Percentiles rank a stretch among this genome's conserved stretches.
Evolutionary conservation across 139 green algal genomes (phyloP).

Genomic region (Axilococcus clingmanii): DNA sequence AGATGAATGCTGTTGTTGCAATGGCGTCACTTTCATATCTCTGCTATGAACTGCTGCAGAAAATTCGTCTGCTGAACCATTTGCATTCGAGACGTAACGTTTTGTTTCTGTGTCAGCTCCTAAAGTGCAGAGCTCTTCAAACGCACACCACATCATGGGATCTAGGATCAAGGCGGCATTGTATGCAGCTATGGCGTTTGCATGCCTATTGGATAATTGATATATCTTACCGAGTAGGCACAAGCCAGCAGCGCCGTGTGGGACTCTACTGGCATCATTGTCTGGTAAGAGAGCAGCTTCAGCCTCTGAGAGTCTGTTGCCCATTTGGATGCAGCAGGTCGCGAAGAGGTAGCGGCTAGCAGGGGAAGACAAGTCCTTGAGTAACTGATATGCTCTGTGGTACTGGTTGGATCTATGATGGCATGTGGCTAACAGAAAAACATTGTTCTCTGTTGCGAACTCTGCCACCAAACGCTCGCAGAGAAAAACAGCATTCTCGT

Average conservation of each 20-base stretch:
- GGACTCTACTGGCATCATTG: conserved; percentile 44
- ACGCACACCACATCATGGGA: conserved; percentile 83
- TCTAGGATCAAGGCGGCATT: conserved; percentile 46
- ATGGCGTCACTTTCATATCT: no score
- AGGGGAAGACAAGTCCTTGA: conserved; percentile 56
- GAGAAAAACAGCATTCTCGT: conserved; percentile 77
- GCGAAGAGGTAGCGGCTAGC: conserved; percentile 77
- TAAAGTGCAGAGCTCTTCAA: conserved; percentile 83
- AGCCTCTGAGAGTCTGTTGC: conserved; percentile 70
- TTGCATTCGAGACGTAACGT: conserved; percentile 11
- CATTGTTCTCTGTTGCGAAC: conserved; percentile 61
- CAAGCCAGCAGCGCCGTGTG: conserved; percentile 67
- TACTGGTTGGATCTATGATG: conserved; percentile 67
- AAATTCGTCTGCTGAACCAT: no score
- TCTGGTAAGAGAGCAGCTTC: conserved; percentile 57
- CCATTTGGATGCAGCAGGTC: conserved; percentile 64
- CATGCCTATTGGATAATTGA: conserved; percentile 42
- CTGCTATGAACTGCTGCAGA: no score
- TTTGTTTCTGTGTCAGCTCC: conserved; percentile 44
- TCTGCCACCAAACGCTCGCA: conserved; percentile 69
- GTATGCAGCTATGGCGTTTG: conserved; percentile 54
- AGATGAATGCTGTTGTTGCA: no score
- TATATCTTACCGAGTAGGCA: conserved; percentile 75
- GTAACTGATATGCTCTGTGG: conserved; percentile 61
- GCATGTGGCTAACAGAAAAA: conserved; percentile 71